Evolutionary conservation across 495 filamentous ascomycete genomes (phyloP), one percentile per base, ranked within the genome.

Genomic region (Penicillium canariense): DNA sequence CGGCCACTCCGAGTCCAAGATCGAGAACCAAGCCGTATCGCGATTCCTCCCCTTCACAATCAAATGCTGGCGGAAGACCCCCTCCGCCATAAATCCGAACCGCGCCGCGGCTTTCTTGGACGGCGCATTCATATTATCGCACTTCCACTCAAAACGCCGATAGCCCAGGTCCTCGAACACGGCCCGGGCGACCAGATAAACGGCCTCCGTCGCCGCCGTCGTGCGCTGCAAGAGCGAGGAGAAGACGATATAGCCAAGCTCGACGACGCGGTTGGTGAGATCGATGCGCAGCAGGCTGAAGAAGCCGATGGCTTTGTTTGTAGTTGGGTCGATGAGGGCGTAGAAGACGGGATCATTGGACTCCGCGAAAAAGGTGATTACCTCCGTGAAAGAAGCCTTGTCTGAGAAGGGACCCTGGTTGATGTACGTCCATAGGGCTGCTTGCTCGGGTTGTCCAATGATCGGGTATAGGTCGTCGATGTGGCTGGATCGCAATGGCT

Each of bases 91-190:
- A 57, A 83, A 84, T 1, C 83, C 82, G 14, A 81, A 65, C 11
- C 83, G 73, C 48, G 58, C 11, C 7, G 83, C 83, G 3, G 81
- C 80, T 5, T 66, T 70, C 28, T 60, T 66, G 17, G 76, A 80
- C 0, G 71, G 58, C 28, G 60, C 71, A 60, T 86, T 84, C 5
- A 77, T 63, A 25, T 66, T 35, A 60, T 84, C 68, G 55, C 77
- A 80, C 55, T 84, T 84, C 82, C 83, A 86, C 62, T 84, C 81
- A 18, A 81, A 72, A 17, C 83, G 72, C 27, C 74, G 59, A 54
- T 77, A 84, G 0, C 75, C 73, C n/a, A 84, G 58, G 7, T 74
- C 69, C 17, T 78, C 72, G 52, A 85, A 79, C 1, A 68, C 66
- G 28, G 78, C 62, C 17, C 66, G 63, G 3, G 4, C n/a, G 38